Evolutionary conservation across 129 eudicot species (phyloP).

Genomic region (Ambrosia trifida): DNA sequence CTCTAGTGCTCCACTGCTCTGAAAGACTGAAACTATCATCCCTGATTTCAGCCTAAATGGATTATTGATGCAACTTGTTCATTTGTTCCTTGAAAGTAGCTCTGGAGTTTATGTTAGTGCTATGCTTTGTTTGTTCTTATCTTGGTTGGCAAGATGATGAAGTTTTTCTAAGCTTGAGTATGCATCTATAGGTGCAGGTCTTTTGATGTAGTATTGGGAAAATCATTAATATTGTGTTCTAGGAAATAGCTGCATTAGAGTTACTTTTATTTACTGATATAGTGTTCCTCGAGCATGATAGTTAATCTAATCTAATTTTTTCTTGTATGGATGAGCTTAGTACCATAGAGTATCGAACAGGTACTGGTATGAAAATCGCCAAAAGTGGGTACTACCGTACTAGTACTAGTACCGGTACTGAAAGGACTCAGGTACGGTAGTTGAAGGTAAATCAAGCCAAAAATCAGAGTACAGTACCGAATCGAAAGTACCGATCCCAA

Average conservation of each 20-base stretch:
- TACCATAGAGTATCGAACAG: too few relatives aligned
- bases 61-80: background rate
- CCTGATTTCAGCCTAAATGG: background rate
- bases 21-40: background rate
- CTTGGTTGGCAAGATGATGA: background rate
- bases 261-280: background rate
- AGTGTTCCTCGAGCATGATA: background rate
- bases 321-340: too few relatives aligned
- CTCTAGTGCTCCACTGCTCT: background rate
- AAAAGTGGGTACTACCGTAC: too few relatives aligned
- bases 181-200: constrained; percentile 1
- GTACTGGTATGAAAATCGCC: too few relatives aligned
- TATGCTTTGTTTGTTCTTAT: constrained; percentile 13
- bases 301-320: background rate
- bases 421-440: too few relatives aligned
- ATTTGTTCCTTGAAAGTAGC: background rate
- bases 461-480: too few relatives aligned
- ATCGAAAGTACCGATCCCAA: too few relatives aligned
- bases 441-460: too few relatives aligned
- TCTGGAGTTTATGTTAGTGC: background rate
- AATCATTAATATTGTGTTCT: background rate
- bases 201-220: background rate
- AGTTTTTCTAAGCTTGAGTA: constrained; percentile 7
- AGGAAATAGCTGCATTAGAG: background rate
- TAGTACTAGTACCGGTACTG: too few relatives aligned